phyloP scores from a whole-genome alignment of 495 filamentous ascomycete genomes.

The Amphirosellinia nigrospora region DNA sequence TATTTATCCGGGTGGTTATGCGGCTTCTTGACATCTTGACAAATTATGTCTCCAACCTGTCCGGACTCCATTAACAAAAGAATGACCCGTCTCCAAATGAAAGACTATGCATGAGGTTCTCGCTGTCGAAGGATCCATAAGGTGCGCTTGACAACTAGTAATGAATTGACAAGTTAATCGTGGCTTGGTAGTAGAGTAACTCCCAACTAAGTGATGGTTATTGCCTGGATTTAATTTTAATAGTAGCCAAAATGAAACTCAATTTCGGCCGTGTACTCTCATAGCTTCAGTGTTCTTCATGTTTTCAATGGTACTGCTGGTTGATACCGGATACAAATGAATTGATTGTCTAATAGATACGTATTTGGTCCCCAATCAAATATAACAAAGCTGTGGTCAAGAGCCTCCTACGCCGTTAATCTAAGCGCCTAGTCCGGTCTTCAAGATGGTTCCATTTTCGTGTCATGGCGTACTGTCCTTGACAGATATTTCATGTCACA shows the following conservation, averaged over 20 bases:
- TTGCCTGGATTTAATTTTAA: too few relatives aligned
- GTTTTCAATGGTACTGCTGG: too few relatives aligned
- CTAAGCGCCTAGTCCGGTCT: too few relatives aligned
- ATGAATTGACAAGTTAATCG: background rate
- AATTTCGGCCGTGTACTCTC: background rate
- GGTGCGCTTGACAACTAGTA: background rate
- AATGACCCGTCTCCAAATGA: background rate
- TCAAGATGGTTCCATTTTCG: too few relatives aligned
- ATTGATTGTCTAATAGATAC: background rate
- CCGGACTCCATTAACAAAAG: background rate
- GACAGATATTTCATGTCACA: too few relatives aligned
- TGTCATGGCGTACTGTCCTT: too few relatives aligned
- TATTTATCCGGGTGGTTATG: background rate
- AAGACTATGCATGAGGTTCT: background rate
- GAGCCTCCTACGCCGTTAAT: constrained; percentile 30
- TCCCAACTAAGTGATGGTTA: background rate
- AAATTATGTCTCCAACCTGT: too few relatives aligned
- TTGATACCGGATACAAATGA: background rate
- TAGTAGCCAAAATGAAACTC: too few relatives aligned
- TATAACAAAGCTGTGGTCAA: constrained; percentile 28
- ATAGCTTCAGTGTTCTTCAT: background rate
- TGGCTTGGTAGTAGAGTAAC: background rate
- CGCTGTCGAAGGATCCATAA: background rate
- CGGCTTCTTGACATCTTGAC: background rate
- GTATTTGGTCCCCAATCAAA: background rate